phyloP scores from a whole-genome alignment of 768 basidiomycete species.

The Mycena amicta region DNA sequence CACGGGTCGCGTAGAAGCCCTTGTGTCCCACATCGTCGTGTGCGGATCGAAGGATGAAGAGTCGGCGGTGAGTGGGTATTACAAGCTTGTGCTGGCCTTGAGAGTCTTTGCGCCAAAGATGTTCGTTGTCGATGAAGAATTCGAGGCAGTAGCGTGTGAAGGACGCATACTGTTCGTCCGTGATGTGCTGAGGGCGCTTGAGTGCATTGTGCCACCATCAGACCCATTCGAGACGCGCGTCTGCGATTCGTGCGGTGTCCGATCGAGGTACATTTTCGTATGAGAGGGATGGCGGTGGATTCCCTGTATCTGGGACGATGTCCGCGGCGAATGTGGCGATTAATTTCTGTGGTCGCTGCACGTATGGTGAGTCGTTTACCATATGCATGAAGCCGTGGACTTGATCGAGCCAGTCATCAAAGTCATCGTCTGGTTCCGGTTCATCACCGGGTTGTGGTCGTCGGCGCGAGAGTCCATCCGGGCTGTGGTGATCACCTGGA shows the following conservation, averaged over 20 bases:
- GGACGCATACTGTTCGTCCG: neutral
- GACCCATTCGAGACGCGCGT: neutral
- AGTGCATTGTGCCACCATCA: neutral
- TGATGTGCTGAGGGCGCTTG: neutral
- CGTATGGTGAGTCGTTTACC: neutral
- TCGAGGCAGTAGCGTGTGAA: neutral
- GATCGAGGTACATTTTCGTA: neutral
- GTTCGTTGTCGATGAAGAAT: neutral
- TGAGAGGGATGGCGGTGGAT: neutral
- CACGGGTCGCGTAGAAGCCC: too few species aligned
- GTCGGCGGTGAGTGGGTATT: neutral
- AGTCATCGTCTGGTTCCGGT: too few species aligned
- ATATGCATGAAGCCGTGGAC: too few species aligned
- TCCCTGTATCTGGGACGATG: neutral
- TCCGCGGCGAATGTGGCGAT: neutral
- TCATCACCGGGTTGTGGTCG: neutral
- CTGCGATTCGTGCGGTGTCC: neutral
- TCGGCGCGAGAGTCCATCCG: slow-evolving; percentile 25
- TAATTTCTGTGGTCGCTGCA: too few species aligned
- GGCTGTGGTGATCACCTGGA: slow-evolving; percentile 9
- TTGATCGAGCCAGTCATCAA: too few species aligned
- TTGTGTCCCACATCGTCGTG: too few species aligned
- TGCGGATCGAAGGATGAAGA: slow-evolving; percentile 1
- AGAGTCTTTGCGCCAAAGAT: slow-evolving; percentile 6
- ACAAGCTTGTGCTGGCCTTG: slow-evolving; percentile 1